A percentile compares a stretch with the other conserved stretches of the same genome.
Evolutionary conservation across 257 asterid species (phyloP).

Genomic region (Solanum corneliomulleri): DNA sequence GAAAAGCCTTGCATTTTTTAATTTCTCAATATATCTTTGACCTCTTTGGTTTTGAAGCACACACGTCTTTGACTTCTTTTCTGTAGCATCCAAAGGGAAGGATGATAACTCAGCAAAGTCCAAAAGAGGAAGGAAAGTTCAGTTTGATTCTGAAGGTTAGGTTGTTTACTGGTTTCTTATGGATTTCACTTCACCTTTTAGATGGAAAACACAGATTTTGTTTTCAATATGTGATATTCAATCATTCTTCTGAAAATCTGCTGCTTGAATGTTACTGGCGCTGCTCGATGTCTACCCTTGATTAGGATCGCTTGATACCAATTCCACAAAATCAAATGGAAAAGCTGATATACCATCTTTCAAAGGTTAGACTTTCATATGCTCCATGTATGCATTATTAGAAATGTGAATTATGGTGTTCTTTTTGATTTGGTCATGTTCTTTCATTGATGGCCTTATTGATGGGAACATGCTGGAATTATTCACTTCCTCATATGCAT

Average conservation of each 20-base stretch:
- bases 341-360: slow-evolving; percentile 16
- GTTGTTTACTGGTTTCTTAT: background rate
- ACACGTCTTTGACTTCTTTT: background rate
- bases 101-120: slow-evolving; percentile 36
- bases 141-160: slow-evolving; percentile 54
- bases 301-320: slow-evolving; percentile 25
- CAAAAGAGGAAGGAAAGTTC: slow-evolving; percentile 58
- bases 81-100: slow-evolving; percentile 30
- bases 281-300: background rate
- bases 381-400: background rate
- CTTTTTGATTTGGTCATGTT: background rate
- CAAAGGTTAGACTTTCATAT: slow-evolving; percentile 26
- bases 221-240: background rate
- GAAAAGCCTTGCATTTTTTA: background rate
- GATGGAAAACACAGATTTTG: background rate
- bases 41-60: background rate
- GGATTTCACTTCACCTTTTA: background rate
- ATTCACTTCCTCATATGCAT: background rate
- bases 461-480: background rate
- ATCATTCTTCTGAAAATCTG: background rate
- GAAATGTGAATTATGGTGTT: background rate
- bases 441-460: background rate
- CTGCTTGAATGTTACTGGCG: background rate
- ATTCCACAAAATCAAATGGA: slow-evolving; percentile 33
- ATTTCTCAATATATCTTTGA: background rate